Conservation (phyloP, 495 filamentous ascomycete species). For the Pseudomonodictys pantanalensis region DNA sequence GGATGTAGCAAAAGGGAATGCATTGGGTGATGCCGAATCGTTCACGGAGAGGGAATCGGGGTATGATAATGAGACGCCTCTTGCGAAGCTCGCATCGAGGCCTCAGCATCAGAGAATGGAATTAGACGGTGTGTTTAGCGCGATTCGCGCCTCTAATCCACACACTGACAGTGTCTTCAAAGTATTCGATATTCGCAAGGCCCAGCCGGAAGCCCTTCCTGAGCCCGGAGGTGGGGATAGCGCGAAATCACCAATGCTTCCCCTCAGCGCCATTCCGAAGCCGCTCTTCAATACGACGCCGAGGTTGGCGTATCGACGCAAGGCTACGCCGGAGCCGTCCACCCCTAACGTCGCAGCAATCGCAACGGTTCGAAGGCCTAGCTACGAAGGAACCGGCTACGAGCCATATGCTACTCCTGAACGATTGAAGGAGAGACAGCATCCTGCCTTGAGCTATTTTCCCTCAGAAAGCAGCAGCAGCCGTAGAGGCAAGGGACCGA, state of each 20-base stretch:
- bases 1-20: too few species aligned
- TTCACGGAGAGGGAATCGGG: too few species aligned
- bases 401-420: neutral
- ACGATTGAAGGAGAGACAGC: too few species aligned
- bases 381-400: neutral
- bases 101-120: neutral
- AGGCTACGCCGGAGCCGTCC: too few species aligned
- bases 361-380: neutral
- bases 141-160: conserved; percentile 1
- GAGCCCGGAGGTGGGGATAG: too few species aligned
- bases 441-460: too few species aligned
- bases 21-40: too few species aligned
- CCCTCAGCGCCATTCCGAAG: too few species aligned
- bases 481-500: too few species aligned
- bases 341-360: too few species aligned
- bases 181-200: neutral
- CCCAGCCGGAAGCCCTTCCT: neutral
- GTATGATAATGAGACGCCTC: neutral
- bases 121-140: neutral
- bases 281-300: too few species aligned
- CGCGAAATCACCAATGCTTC: neutral
- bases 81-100: neutral
- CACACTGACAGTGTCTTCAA: neutral
- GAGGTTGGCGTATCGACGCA: too few species aligned
- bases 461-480: neutral